Conservation (phyloP, 805 yeast species). For the Candida michaelii region DNA sequence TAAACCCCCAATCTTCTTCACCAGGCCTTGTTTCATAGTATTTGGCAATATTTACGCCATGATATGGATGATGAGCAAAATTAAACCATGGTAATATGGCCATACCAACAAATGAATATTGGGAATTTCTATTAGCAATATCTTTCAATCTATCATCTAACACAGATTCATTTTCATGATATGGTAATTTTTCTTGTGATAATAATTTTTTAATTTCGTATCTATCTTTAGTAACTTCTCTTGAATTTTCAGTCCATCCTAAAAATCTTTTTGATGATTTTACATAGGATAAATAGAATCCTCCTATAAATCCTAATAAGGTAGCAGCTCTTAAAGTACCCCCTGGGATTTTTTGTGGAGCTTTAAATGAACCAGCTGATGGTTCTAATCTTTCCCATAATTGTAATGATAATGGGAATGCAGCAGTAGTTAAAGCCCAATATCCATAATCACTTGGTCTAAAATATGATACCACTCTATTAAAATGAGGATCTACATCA, state of each 20-base stretch:
- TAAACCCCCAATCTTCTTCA: slow-evolving; percentile 58
- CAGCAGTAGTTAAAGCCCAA: slow-evolving; percentile 44
- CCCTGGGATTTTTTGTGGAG: slow-evolving; percentile 53
- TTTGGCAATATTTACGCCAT: slow-evolving; percentile 68
- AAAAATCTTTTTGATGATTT: slow-evolving; percentile 69
- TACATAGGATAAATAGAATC: slow-evolving; percentile 70
- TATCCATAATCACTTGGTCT: slow-evolving; percentile 63
- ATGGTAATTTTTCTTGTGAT: slow-evolving; percentile 64
- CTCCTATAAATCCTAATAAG: slow-evolving; percentile 66
- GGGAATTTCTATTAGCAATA: slow-evolving; percentile 75
- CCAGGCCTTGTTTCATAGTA: slow-evolving; percentile 59
- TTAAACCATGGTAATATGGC: slow-evolving; percentile 81
- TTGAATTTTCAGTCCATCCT: slow-evolving; percentile 71
- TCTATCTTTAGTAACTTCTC: slow-evolving; percentile 73
- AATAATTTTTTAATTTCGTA: slow-evolving; percentile 68
- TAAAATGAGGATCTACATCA: slow-evolving; percentile 78
- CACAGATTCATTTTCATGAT: slow-evolving; percentile 53
- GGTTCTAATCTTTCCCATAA: slow-evolving; percentile 47
- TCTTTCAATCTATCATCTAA: slow-evolving; percentile 71
- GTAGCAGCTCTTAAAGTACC: slow-evolving; percentile 59
- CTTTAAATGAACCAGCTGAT: slow-evolving; percentile 39
- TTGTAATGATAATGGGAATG: slow-evolving; percentile 41
- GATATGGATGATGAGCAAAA: slow-evolving; percentile 76
- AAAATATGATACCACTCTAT: slow-evolving; percentile 69
- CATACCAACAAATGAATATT: slow-evolving; percentile 59